These are phyloP conservation scores for Zymoseptoria crescenta DNA, from an alignment of 2,329 filamentous ascomycete species.

Conservation along the genomic window DNA sequence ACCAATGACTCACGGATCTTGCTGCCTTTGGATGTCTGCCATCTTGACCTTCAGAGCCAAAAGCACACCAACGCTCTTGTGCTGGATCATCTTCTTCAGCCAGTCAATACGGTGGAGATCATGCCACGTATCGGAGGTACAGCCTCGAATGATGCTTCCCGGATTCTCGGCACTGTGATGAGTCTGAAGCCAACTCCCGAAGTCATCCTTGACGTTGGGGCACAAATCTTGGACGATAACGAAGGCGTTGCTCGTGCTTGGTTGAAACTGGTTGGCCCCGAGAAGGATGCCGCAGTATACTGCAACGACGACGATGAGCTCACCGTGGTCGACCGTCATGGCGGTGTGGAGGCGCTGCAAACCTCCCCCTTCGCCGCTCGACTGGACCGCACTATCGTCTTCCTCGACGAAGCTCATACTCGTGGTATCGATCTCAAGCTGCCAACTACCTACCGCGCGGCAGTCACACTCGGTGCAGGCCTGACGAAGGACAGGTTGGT, in stretches of 20 bases:
- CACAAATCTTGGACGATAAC: conserved; percentile 60
- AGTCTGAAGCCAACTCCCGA: conserved; percentile 35
- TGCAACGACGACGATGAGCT: conserved; percentile 51
- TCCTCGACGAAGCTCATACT: conserved; percentile 63
- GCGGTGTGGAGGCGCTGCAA: conserved; percentile 43
- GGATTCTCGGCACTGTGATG: conserved; percentile 41
- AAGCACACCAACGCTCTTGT: conserved; percentile 62
- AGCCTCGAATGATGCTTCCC: conserved; percentile 11
- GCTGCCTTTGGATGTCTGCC: conserved; percentile 53
- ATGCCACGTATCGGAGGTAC: conserved; percentile 3
- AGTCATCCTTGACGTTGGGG: conserved; percentile 64
- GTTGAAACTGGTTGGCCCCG: conserved; percentile 32
- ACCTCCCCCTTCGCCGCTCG: conserved; percentile 52
- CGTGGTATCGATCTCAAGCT: conserved; percentile 61
- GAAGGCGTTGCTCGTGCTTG: conserved; percentile 46
- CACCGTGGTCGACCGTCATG: conserved; percentile 45
- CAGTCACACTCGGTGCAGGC: conserved; percentile 57
- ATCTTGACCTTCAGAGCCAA: conserved; percentile 51
- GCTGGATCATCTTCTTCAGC: conserved; percentile 48
- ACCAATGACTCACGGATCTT: conserved; percentile 59
- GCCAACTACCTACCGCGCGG: conserved; percentile 51
- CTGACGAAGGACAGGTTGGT: conserved; percentile 62
- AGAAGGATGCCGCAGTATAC: conserved; percentile 47
- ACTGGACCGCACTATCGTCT: conserved; percentile 55
- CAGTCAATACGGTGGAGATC: conserved; percentile 38